Base-by-base conservation (phyloP, 768 basidiomycete genomes). In the Lentinula aciculospora region DNA sequence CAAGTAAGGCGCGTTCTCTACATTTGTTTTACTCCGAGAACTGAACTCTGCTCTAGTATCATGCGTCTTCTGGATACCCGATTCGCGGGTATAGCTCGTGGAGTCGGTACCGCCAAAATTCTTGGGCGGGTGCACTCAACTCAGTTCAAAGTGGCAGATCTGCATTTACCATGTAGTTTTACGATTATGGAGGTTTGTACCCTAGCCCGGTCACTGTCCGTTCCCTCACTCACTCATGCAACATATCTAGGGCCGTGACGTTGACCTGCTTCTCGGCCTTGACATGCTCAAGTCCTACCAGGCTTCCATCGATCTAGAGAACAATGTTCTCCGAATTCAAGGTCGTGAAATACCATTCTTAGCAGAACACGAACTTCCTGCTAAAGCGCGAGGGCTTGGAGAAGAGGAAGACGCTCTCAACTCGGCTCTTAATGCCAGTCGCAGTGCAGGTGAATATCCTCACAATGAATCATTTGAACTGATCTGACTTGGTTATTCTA, bases 271-370 rank as follows among this genome's bases (percentile, higher is more conserved):
- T 3, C 87, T 99, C 40, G 97, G 97, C 6, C 81, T 99, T n/a
- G 97, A 99, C 78, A 98, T 98, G 97, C 83, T 98, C 60, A 98
- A 94, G 71, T 91, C 94, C 0, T 92, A 98, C 69, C 94, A 97
- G 67, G 96, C 94, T 4, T 91, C 86, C 66, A 98, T 99, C 69
- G 97, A 99, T 71, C 82, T 99, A 23, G 79, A 86, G 64, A 93
- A 93, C 70, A 84, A 86, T 62, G 89, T 90, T 12, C 83, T 99
- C 21, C 82, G 93, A n/a, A 98, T 99, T 50, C 91, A 94, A 74
- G 88, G 84, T 17, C 82, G 92, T 13, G 92, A 97, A 71, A 87
- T 99, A 8, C 71, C 72, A 17, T 99, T 99, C 78, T 76, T 99
- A 3, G 70, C 92, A 1, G 97, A 99, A 73, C 97, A 99, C 69